Base-by-base conservation (phyloP, 106 monocot species). In the Amphibolis antarctica region DNA sequence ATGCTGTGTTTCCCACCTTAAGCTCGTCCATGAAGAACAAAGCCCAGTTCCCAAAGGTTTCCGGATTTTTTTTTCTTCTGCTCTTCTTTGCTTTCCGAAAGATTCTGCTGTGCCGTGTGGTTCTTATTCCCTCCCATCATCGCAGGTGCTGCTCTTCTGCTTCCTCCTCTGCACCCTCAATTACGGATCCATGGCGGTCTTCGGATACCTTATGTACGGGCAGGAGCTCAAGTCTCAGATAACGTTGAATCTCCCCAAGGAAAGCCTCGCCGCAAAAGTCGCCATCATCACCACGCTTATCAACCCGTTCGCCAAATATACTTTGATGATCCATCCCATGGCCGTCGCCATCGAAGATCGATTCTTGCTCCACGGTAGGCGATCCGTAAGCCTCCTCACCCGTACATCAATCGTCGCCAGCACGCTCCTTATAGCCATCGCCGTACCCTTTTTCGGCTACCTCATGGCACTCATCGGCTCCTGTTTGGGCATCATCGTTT, bases 121-220 rank as follows among this genome's bases (percentile, higher is more conserved):
- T n/a, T n/a, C n/a, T n/a, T n/a, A n/a, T n/a, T n/a, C n/a, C n/a
- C n/a, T n/a, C n/a, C n/a, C n/a, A n/a, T 58, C 28, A 19, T 58
- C 29, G 12, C 43, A 61, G 61, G 61, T 61, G 43, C 22, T 63
- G 15, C 46, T 63, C 36, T 9, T 63, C 25, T 63, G 63, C 57
- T 78, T 73, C 29, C 27, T 78, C 36, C 58, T 78, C 23, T 78
- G 78, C 20, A 64, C 73, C 23, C 25, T 78, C 23, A 73, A 69
- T 55, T 73, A 78, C 49, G 68, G 68, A 64, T 64, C 68, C 4
- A 78, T 78, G 78, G 78, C 73, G 6, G 46, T 78, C 9, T 23
- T 73, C n/a, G 78, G 78, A 13, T 78, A 78, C 30, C 57, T 78
- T 0, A 78, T 78, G 78, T 78, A 73, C 45, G 78, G 78, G 0